These are phyloP conservation scores for Voacanga thouarsii DNA, from an alignment of 257 asterid species.

Conservation along the genomic window DNA sequence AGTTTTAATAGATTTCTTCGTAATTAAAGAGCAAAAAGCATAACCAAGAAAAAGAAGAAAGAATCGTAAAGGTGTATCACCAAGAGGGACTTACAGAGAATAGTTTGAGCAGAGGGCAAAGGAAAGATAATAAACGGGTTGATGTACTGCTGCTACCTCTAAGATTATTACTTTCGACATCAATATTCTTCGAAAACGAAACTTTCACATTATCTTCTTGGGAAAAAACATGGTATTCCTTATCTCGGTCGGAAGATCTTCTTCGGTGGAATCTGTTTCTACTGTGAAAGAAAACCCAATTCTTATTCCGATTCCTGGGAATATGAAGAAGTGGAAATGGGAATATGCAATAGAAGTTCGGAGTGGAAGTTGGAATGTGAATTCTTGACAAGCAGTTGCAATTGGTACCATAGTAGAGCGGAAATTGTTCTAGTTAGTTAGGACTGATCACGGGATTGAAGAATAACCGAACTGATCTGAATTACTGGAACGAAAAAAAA, in stretches of 20 bases:
- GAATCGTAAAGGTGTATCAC: not conserved
- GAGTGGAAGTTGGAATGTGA: conserved; percentile 24
- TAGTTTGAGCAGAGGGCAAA: conserved; percentile 81
- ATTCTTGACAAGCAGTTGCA: not conserved
- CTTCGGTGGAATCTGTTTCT: conserved; percentile 21
- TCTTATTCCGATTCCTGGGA: conserved; percentile 9
- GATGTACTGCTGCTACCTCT: conserved; percentile 36
- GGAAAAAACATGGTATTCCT: conserved; percentile 22
- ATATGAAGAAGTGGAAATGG: not conserved
- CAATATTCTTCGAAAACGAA: conserved; percentile 11
- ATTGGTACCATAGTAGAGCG: not conserved
- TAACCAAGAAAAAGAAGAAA: not conserved
- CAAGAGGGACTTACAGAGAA: conserved; percentile 48
- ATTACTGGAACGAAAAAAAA: no score
- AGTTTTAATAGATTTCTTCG: not conserved
- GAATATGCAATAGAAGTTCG: conserved; percentile 2
- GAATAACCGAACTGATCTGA: no score
- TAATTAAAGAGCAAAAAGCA: not conserved
- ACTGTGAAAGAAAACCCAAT: conserved; percentile 16
- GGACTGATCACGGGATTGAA: no score
- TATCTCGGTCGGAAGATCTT: conserved; percentile 31
- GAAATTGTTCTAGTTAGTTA: no score
- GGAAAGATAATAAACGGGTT: conserved; percentile 58
- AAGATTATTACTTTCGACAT: conserved; percentile 1
- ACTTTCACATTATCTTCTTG: conserved; percentile 23